Conservation (phyloP, 176 grass and related monocot species). For the Eragrostis nindensis region DNA sequence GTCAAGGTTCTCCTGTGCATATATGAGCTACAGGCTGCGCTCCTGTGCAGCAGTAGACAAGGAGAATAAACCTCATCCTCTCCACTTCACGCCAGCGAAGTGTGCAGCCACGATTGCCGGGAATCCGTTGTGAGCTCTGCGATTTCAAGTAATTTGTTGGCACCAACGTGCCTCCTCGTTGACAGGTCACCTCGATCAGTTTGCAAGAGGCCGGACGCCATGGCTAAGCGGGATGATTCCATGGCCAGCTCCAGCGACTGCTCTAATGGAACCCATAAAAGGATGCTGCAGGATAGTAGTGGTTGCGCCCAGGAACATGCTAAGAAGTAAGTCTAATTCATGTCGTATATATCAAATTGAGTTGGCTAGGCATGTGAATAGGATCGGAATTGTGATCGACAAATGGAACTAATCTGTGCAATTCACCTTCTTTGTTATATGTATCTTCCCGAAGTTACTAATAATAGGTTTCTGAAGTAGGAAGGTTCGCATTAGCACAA, state of each 20-base stretch:
- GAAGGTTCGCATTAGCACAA: slow-evolving; percentile 25
- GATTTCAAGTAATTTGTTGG: slow-evolving; percentile 17
- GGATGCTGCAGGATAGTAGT: slow-evolving; percentile 19
- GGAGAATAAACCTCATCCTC: slow-evolving; percentile 41
- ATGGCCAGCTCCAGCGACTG: slow-evolving; percentile 10
- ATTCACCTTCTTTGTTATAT: background rate
- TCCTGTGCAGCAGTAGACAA: slow-evolving; percentile 44
- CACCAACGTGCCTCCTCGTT: background rate
- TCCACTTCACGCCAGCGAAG: slow-evolving; percentile 23
- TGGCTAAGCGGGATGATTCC: slow-evolving; percentile 29
- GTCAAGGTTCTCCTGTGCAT: slow-evolving; percentile 32
- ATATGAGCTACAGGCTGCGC: slow-evolving; percentile 35
- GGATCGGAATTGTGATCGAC: background rate
- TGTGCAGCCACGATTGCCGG: background rate
- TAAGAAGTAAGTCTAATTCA: slow-evolving; percentile 52
- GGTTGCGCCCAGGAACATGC: slow-evolving; percentile 27
- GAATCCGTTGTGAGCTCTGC: background rate
- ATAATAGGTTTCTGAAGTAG: slow-evolving; percentile 31
- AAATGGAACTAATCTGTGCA: slow-evolving; percentile 2
- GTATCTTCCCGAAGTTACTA: slow-evolving; percentile 15
- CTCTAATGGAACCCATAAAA: slow-evolving; percentile 42
- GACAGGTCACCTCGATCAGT: slow-evolving; percentile 5
- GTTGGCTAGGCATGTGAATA: background rate
- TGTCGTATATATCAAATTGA: background rate
- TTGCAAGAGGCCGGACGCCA: background rate